Conservation (phyloP, 805 yeast genomes). For the Cyberlindnera petersonii region DNA sequence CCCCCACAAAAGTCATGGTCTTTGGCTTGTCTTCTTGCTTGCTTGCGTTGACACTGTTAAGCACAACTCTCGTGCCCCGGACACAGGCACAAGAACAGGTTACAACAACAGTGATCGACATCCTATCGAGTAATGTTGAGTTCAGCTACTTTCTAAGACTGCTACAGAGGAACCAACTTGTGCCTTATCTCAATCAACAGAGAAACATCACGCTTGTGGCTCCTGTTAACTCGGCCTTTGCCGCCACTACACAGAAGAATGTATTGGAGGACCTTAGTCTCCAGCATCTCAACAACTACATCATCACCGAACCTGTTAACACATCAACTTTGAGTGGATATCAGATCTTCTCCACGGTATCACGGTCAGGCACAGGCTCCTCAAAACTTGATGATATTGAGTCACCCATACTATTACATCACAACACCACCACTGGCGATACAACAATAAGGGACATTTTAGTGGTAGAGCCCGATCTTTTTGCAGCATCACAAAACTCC, state of each 20-base stretch:
- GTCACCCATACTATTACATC: conserved; percentile 31
- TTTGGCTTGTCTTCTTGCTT: background rate
- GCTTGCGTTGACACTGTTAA: background rate
- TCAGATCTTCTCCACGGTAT: conserved; percentile 15
- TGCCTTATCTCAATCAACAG: conserved; percentile 57
- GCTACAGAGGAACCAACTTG: conserved; percentile 57
- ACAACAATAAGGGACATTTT: conserved; percentile 38
- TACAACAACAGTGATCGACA: conserved; percentile 54
- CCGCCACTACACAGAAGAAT: too few relatives aligned
- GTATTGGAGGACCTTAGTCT: conserved; percentile 8
- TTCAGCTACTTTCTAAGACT: conserved; percentile 60
- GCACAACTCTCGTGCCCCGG: background rate
- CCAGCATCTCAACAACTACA: conserved; percentile 14
- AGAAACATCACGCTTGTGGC: conserved; percentile 71
- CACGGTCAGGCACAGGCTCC: conserved; percentile 11
- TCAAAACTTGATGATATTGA: conserved; percentile 1
- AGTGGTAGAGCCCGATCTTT: conserved; percentile 55
- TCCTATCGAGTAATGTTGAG: conserved; percentile 63
- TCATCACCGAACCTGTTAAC: conserved; percentile 14
- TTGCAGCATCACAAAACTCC: conserved; percentile 60
- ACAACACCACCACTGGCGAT: conserved; percentile 13
- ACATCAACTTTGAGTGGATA: conserved; percentile 12
- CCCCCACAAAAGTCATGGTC: too few relatives aligned
- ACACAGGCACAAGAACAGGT: conserved; percentile 9
- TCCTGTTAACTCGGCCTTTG: conserved; percentile 77